Percentiles rank a stretch among this genome's conserved stretches.
phyloP scores from a whole-genome alignment of 2,329 filamentous ascomycete species.

The Fusarium verrucosum region DNA sequence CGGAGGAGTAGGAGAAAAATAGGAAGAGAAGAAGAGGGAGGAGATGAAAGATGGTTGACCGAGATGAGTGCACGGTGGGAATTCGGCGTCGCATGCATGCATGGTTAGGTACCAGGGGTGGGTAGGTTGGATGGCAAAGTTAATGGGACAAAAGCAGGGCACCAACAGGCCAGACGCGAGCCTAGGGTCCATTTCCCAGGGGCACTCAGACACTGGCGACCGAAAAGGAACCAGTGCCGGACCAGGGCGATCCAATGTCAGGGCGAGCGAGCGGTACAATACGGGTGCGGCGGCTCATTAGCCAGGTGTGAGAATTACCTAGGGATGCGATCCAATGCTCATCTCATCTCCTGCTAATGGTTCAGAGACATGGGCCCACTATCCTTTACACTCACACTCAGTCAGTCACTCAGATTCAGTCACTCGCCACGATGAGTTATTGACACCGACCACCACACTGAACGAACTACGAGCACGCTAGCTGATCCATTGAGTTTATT shows the following conservation, averaged over 20 bases:
- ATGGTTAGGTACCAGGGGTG: constrained; percentile 14
- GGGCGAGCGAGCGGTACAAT: constrained; percentile 13
- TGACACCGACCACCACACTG: constrained; percentile 10
- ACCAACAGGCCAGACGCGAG: constrained; percentile 32
- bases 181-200: constrained; percentile 28
- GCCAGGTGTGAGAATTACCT: constrained; percentile 28
- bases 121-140: constrained; percentile 24
- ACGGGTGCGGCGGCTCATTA: constrained; percentile 21
- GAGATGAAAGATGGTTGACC: constrained; percentile 41
- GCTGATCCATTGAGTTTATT: constrained; percentile 19
- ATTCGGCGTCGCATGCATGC: constrained; percentile 35
- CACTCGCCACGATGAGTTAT: background rate
- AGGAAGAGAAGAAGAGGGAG: constrained; percentile 41
- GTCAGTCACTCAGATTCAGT: background rate
- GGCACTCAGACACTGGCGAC: constrained; percentile 32
- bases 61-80: constrained; percentile 44
- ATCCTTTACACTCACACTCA: background rate
- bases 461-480: constrained; percentile 16
- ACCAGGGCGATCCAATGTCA: constrained; percentile 17
- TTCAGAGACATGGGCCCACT: constrained; percentile 32
- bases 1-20: constrained; percentile 40
- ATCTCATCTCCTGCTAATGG: constrained; percentile 31
- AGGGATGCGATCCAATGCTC: too few relatives aligned
- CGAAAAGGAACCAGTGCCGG: constrained; percentile 31
- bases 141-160: constrained; percentile 26